phyloP scores from a whole-genome alignment of 2,329 filamentous ascomycete genomes.

The Colletotrichum plurivorum region DNA sequence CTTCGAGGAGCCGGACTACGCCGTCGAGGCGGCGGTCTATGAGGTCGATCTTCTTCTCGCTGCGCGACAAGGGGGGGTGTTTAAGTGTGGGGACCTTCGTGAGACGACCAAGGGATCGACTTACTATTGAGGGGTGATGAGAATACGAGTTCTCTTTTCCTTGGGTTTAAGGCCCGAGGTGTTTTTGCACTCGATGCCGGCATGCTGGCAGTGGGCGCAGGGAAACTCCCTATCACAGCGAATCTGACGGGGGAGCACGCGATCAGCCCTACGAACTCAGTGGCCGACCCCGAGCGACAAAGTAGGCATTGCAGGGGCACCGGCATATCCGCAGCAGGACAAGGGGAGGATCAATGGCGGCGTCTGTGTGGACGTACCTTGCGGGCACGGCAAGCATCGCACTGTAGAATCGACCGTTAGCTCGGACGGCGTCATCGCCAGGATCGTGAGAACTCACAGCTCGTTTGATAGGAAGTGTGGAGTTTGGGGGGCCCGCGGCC shows the following conservation, averaged over 20 bases:
- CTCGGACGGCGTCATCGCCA: neutral
- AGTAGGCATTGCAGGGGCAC: slow-evolving; percentile 45
- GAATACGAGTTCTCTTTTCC: slow-evolving; percentile 34
- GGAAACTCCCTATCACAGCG: slow-evolving; percentile 30
- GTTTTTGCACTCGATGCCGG: slow-evolving; percentile 34
- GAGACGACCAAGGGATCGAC: neutral
- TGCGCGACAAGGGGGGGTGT: slow-evolving; percentile 32
- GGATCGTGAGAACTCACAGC: slow-evolving; percentile 24
- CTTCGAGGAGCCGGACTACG: slow-evolving; percentile 50
- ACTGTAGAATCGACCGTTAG: slow-evolving; percentile 43
- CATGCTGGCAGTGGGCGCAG: slow-evolving; percentile 30
- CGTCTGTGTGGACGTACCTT: slow-evolving; percentile 45
- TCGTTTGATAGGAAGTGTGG: slow-evolving; percentile 28
- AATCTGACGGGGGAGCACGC: slow-evolving; percentile 8
- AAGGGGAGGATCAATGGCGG: slow-evolving; percentile 46
- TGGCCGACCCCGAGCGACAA: slow-evolving; percentile 48
- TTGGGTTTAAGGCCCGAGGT: slow-evolving; percentile 29
- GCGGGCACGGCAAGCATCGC: slow-evolving; percentile 51
- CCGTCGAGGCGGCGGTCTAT: slow-evolving; percentile 54
- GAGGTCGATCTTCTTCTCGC: slow-evolving; percentile 55
- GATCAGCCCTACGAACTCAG: slow-evolving; percentile 16
- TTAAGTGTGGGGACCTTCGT: neutral
- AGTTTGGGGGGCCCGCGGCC: slow-evolving; percentile 12
- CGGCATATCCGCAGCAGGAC: slow-evolving; percentile 40
- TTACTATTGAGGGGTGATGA: slow-evolving; percentile 25